Conservation (phyloP, 176 grass and related monocot genomes). For the Zoysia pacifica region DNA sequence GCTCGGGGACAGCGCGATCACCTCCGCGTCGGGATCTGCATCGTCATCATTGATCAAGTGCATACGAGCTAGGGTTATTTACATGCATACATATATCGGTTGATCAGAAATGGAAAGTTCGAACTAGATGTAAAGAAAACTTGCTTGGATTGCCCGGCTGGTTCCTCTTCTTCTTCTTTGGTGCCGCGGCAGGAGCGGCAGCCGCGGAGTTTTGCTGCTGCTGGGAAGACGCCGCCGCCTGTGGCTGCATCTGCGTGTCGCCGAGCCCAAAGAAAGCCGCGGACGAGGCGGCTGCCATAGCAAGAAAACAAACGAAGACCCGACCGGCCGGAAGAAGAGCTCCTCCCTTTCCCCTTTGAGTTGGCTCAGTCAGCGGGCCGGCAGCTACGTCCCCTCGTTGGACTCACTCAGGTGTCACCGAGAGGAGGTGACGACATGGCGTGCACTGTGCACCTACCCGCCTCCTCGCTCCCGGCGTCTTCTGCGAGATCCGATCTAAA, state of each 20-base stretch:
- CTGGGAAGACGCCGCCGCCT: not conserved
- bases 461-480: conserved; percentile 29
- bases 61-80: not conserved
- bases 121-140: conserved; percentile 7
- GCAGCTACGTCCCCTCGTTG: not conserved
- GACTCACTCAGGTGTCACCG: conserved; percentile 48
- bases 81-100: not conserved
- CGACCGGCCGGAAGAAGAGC: not conserved
- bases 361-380: not conserved
- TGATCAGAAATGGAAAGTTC: not conserved
- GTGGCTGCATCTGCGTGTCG: conserved; percentile 58
- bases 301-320: conserved; percentile 34
- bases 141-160: conserved; percentile 94
- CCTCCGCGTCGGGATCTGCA: conserved; percentile 92
- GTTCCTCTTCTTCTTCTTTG: conserved; percentile 91
- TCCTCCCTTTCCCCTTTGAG: conserved; percentile 1
- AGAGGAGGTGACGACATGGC: conserved; percentile 38
- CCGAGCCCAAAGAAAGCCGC: conserved; percentile 71
- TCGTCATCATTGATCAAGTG: not conserved
- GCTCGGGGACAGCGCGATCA: conserved; percentile 89
- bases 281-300: conserved; percentile 68
- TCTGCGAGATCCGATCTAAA: conserved; percentile 37
- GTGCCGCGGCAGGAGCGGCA: conserved; percentile 29
- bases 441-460: conserved; percentile 14
- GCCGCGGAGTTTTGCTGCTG: conserved; percentile 29